Evolutionary conservation across 2,329 filamentous ascomycete genomes (phyloP).

Genomic region (Aspergillaceae sp.): DNA sequence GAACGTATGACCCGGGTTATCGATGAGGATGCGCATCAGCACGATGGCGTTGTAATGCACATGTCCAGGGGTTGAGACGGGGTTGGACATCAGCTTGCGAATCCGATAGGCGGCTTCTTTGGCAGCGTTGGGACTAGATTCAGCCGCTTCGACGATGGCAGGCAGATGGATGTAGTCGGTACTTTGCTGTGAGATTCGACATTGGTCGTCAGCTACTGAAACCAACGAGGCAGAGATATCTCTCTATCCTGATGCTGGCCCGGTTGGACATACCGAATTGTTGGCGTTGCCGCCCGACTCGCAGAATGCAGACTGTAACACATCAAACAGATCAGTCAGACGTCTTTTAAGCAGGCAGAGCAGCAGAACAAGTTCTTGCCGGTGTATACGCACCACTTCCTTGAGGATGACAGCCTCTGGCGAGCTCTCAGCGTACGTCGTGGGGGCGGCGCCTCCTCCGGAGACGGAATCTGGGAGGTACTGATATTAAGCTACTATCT

Average conservation of each 20-base stretch:
- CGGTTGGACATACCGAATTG: conserved; percentile 38
- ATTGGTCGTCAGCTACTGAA: background rate
- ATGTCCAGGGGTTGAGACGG: conserved; percentile 56
- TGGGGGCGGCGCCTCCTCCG: conserved; percentile 7
- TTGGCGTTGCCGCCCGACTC: conserved; percentile 56
- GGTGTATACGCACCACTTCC: conserved; percentile 30
- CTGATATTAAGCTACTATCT: conserved; percentile 1
- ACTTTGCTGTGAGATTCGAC: conserved; percentile 44
- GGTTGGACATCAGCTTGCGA: conserved; percentile 70
- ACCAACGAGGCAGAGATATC: too few relatives aligned
- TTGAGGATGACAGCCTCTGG: conserved; percentile 32
- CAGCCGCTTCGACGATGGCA: conserved; percentile 86
- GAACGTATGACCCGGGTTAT: conserved; percentile 85
- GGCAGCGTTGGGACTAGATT: conserved; percentile 80
- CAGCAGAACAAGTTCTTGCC: too few relatives aligned
- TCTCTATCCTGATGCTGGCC: too few relatives aligned
- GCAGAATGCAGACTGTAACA: conserved; percentile 66
- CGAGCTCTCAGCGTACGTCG: conserved; percentile 25
- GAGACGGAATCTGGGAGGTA: conserved; percentile 14
- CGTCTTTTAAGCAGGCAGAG: background rate
- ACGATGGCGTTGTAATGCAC: conserved; percentile 95
- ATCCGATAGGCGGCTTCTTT: conserved; percentile 71
- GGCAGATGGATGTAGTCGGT: conserved; percentile 91
- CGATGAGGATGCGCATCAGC: conserved; percentile 81
- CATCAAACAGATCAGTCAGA: conserved; percentile 2